Base-by-base conservation (phyloP, 2,329 filamentous ascomycete species). In the Pseudophaeomoniella oleicola region DNA sequence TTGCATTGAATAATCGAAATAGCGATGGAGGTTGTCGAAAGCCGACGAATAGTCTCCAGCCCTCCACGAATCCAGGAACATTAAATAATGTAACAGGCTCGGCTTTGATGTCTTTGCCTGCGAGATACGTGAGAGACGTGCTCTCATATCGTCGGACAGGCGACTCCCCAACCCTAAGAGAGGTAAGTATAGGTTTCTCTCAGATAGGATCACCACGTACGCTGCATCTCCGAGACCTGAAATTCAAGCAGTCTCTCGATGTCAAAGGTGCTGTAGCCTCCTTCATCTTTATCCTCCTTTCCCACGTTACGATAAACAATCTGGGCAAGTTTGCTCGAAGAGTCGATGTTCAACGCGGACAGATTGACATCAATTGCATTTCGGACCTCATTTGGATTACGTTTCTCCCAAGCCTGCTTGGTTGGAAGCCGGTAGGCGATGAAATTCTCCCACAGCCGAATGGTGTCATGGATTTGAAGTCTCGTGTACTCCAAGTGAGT, bases 1-100 rank as follows among this genome's bases (percentile, higher is more conserved):
- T 49, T 90, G 81, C 75, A 92, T 86, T 1, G 87, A 90, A 57
- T 94, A 94, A 56, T 98, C 90, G 50, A 94, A 98, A 56, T 94
- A 98, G 36, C 85, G 78, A 55, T 96, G 87, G 14, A 98, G 67
- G 46, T 79, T 79, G 50, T 98, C 88, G 52, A 94, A 90, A 0
- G 90, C 81, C 1, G 82, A 84, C 10, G 82, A 77, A 50, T 88
- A 92, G 56, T 96, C 86, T 3, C 88, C 88, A 3, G 85, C 78
- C 53, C 81, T 75, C 88, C 87, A 96, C 1, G 86, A 75, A 55
- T 98, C 87, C 11, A 94, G 75, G 51, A 93, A 96, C 46, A 79
- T 84, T 46, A 37, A 33, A 15, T 42, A 10, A 19, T 35, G 31
- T 2, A 39, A 46, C 18, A 50, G 41, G 19, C 45, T 47, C 5